These are phyloP conservation scores for Musa itinerans DNA, from an alignment of 176 grass and related monocot species.

Conservation along the genomic window DNA sequence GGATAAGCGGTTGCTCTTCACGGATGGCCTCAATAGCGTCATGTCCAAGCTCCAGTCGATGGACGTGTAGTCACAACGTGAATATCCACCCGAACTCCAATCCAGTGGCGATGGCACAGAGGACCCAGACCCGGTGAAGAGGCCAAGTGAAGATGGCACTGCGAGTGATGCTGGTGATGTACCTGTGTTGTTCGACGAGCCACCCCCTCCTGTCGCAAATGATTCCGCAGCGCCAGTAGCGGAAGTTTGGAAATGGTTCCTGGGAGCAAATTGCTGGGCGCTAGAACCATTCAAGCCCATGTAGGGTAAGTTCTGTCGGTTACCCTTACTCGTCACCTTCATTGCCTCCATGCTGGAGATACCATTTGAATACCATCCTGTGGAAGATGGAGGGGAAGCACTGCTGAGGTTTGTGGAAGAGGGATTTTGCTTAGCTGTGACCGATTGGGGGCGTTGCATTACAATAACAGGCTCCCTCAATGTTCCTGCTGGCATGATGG, in stretches of 20 bases:
- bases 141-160: slow-evolving; percentile 46
- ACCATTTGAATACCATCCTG: slow-evolving; percentile 72
- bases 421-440: slow-evolving; percentile 53
- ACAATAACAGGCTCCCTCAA: slow-evolving; percentile 65
- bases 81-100: slow-evolving; percentile 52
- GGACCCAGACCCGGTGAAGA: slow-evolving; percentile 47
- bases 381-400: slow-evolving; percentile 36
- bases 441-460: slow-evolving; percentile 74
- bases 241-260: slow-evolving; percentile 47
- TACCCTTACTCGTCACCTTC: slow-evolving; percentile 49
- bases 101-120: slow-evolving; percentile 30
- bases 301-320: slow-evolving; percentile 48
- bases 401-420: slow-evolving; percentile 58
- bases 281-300: slow-evolving; percentile 44
- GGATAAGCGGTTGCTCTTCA: slow-evolving; percentile 43
- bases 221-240: slow-evolving; percentile 57
- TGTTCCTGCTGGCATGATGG: slow-evolving; percentile 34
- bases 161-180: slow-evolving; percentile 39
- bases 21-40: slow-evolving; percentile 52
- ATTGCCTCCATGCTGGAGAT: slow-evolving; percentile 29
- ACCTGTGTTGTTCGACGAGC: slow-evolving; percentile 46
- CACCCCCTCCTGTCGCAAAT: slow-evolving; percentile 61
- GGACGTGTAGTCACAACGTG: slow-evolving; percentile 62
- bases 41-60: slow-evolving; percentile 88
- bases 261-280: slow-evolving; percentile 34